These are phyloP conservation scores for Infundibulicybe gibba DNA, from an alignment of 768 basidiomycete species.

Conservation along the genomic window DNA sequence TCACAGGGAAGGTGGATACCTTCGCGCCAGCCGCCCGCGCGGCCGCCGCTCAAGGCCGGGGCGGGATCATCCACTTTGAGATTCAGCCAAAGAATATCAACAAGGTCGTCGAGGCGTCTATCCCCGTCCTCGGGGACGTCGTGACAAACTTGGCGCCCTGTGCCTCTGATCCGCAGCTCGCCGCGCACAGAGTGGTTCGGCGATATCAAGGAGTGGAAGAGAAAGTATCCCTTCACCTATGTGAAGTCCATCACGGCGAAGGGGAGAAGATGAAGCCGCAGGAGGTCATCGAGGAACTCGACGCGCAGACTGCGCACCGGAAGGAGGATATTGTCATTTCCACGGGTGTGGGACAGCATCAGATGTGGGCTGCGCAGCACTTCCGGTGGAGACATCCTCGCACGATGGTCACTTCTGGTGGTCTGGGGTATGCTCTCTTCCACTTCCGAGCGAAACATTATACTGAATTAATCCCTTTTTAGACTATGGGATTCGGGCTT, in stretches of 20 bases:
- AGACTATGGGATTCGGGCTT: slow-evolving; percentile 99
- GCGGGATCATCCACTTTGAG: slow-evolving; percentile 99
- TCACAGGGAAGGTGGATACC: slow-evolving; percentile 83
- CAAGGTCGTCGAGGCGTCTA: slow-evolving; percentile 94
- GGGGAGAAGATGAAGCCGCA: slow-evolving; percentile 87
- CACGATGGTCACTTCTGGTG: slow-evolving; percentile 90
- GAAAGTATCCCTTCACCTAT: slow-evolving; percentile 87
- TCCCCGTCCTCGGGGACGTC: slow-evolving; percentile 94
- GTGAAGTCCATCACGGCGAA: slow-evolving; percentile 44
- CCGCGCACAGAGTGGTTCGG: slow-evolving; percentile 80
- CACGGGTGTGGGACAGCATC: slow-evolving; percentile 98
- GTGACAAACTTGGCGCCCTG: slow-evolving; percentile 77
- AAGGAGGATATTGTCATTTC: slow-evolving; percentile 87
- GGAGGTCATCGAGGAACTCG: slow-evolving; percentile 92
- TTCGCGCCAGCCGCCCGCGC: slow-evolving; percentile 91
- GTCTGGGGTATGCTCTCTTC: slow-evolving; percentile 74
- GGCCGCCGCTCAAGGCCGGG: slow-evolving; percentile 81
- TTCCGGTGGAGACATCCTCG: slow-evolving; percentile 89
- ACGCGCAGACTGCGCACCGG: slow-evolving; percentile 68
- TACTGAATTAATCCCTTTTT: slow-evolving; percentile 6
- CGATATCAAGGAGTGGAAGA: slow-evolving; percentile 83
- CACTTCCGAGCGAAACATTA: slow-evolving; percentile 3
- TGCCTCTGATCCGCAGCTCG: slow-evolving; percentile 67
- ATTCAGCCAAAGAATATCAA: slow-evolving; percentile 99
- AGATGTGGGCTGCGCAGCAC: slow-evolving; percentile 99